These are phyloP conservation scores for Sphagnum fallax DNA, from an alignment of 228 moss, liverwort and hornwort species.

Conservation along the genomic window DNA sequence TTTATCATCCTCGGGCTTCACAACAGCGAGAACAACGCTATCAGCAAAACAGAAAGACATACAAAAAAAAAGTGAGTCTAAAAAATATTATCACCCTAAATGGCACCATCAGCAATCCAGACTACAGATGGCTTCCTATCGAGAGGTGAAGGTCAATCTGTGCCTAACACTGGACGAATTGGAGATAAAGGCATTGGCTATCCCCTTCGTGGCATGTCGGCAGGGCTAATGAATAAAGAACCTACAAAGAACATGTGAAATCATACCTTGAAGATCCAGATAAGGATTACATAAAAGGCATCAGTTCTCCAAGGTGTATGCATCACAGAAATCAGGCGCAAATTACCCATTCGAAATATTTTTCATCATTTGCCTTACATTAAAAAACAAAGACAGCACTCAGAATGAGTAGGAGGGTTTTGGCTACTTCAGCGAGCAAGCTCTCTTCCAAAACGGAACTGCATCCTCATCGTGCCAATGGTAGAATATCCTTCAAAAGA, in stretches of 20 bases:
- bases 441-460: conserved; percentile 23
- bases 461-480: conserved; percentile 25
- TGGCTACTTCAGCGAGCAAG: conserved; percentile 29
- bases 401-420: conserved; percentile 61
- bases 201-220: conserved; percentile 60
- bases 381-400: conserved; percentile 7
- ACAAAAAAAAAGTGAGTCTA: not conserved
- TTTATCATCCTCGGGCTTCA: conserved; percentile 33
- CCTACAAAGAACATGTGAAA: too few relatives aligned
- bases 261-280: not conserved
- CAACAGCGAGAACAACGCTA: not conserved
- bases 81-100: conserved; percentile 32
- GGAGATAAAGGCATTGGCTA: conserved; percentile 27
- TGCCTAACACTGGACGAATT: conserved; percentile 52
- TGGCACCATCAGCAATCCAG: conserved; percentile 40
- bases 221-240: not conserved
- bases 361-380: conserved; percentile 39
- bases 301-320: conserved; percentile 61
- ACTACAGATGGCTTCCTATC: conserved; percentile 55
- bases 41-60: not conserved
- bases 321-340: conserved; percentile 69
- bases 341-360: conserved; percentile 49
- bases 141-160: conserved; percentile 21
- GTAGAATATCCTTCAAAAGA: not conserved
- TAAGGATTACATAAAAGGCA: conserved; percentile 12